Evolutionary conservation across 179 eudicot species (phyloP), one percentile per base, ranked within the genome.

Genomic region (Actinidia chinensis): DNA sequence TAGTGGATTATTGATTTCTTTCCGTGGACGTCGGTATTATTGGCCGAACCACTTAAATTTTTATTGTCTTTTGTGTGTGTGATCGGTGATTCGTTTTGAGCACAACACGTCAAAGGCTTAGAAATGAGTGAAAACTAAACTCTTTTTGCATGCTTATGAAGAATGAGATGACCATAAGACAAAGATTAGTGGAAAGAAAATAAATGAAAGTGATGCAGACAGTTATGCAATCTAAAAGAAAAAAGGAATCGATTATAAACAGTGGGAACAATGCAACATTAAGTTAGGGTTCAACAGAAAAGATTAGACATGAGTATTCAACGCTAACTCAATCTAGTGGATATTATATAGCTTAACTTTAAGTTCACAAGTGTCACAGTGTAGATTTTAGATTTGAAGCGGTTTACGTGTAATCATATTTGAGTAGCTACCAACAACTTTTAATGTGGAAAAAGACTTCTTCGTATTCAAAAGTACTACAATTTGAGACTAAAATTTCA

Each of bases 101-200:
- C n/a, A n/a, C n/a, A n/a, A n/a, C n/a, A n/a, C n/a, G 68, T 10
- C 9, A 14, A 28, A 52, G 23, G 61, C 23, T 33, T 33, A 17
- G 44, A 12, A 72, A 33, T 52, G 15, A 52, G 15, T 33, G 17
- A 11, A 33, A 36, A 54, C 36, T 17, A 6, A 51, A 14, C 15
- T 71, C 74, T 7, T 25, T 50, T 71, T 14, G 58, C 74, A 14
- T 50, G 42, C n/a, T 12, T 17, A 71, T 71, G 59, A n/a, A 68
- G 73, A 68, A 51, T 3, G 42, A 71, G 60, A 28, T 18, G n/a
- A n/a, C n/a, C n/a, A 51, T 71, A 51, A 1, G n/a, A 11, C 20
- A 8, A 20, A 43, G 55, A 42, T n/a, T 52, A 43, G 60, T 9
- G 23, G 28, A n/a, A n/a, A n/a, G n/a, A n/a, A n/a, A n/a, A 22